These are phyloP conservation scores for Cutaneotrichosporon cavernicola DNA, from an alignment of 1,284 basidiomycete genomes.

Conservation along the genomic window DNA sequence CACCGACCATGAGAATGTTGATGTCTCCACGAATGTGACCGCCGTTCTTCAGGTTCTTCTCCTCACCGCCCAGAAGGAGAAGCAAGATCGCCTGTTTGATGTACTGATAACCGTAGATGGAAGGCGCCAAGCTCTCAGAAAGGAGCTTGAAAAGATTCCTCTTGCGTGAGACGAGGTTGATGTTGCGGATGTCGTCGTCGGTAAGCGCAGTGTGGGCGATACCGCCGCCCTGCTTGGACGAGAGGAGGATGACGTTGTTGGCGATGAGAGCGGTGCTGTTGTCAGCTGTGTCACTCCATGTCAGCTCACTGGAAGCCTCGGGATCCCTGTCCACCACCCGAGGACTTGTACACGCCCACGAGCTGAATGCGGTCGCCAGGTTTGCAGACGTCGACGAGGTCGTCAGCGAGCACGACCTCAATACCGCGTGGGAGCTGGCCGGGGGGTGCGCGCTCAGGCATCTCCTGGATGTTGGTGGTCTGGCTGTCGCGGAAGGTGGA, in stretches of 20 bases:
- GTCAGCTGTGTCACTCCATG: conserved; percentile 5
- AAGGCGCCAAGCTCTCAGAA: conserved; percentile 92
- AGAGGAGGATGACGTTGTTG: conserved; percentile 94
- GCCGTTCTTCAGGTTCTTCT: conserved; percentile 97
- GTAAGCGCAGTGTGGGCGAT: conserved; percentile 91
- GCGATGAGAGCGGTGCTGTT: conserved; percentile 85
- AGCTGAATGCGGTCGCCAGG: conserved; percentile 97
- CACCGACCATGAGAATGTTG: conserved; percentile 99
- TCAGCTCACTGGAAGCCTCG: conserved; percentile 82
- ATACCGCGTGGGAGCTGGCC: conserved; percentile 94
- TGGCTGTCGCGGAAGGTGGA: conserved; percentile 96
- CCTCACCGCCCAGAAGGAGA: conserved; percentile 89
- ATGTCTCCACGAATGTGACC: conserved; percentile 99
- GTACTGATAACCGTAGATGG: conserved; percentile 93
- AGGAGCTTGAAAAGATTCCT: conserved; percentile 85
- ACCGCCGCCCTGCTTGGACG: conserved; percentile 92
- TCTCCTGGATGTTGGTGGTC: conserved; percentile 96
- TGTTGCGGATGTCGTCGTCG: conserved; percentile 91
- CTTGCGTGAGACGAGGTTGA: conserved; percentile 86
- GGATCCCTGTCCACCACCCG: conserved; percentile 77
- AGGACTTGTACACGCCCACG: conserved; percentile 90
- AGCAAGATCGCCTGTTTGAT: conserved; percentile 94
- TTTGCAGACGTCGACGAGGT: conserved; percentile 95
- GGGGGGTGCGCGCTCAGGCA: conserved; percentile 97
- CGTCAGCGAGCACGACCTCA: conserved; percentile 94